Evolutionary conservation across 2,329 filamentous ascomycete genomes (phyloP).

Genomic region (Escovopsis sp.): DNA sequence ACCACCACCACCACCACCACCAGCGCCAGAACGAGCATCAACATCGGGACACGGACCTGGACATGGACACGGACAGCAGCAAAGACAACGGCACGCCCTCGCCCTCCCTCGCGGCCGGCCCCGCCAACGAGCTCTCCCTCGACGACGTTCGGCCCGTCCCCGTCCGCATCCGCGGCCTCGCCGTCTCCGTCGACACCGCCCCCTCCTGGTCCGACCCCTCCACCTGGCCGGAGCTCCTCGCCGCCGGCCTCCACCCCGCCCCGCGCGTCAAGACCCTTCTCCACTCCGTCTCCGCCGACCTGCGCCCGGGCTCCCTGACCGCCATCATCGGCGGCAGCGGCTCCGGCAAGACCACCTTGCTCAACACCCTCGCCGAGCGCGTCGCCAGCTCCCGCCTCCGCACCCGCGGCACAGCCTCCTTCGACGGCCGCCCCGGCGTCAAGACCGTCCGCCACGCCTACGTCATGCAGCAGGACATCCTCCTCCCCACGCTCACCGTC

Average conservation of each 20-base stretch:
- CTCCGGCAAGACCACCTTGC: conserved; percentile 55
- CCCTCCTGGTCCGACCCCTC: conserved; percentile 35
- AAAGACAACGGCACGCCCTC: too few relatives aligned
- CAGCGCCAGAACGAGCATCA: too few relatives aligned
- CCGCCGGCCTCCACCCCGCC: conserved; percentile 19
- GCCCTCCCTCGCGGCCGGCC: too few relatives aligned
- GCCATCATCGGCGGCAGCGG: conserved; percentile 64
- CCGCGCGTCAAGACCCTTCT: conserved; percentile 38
- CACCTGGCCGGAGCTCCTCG: conserved; percentile 28
- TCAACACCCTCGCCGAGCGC: conserved; percentile 57
- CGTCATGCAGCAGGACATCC: conserved; percentile 62
- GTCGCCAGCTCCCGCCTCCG: conserved; percentile 39
- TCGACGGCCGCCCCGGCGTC: conserved; percentile 43
- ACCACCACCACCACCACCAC: too few relatives aligned
- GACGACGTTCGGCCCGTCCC: conserved; percentile 40
- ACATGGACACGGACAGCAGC: conserved; percentile 10
- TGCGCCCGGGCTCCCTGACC: conserved; percentile 51
- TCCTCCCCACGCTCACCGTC: conserved; percentile 59
- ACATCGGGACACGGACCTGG: conserved; percentile 1
- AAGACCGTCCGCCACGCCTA: conserved; percentile 46
- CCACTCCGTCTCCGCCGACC: conserved; percentile 45
- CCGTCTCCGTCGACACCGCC: conserved; percentile 42
- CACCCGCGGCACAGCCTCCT: conserved; percentile 40
- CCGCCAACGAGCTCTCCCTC: conserved; percentile 24
- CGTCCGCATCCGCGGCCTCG: conserved; percentile 36